Evolutionary conservation across 2,329 filamentous ascomycete genomes (phyloP).

Genomic region (Pezicula neosporulosa): DNA sequence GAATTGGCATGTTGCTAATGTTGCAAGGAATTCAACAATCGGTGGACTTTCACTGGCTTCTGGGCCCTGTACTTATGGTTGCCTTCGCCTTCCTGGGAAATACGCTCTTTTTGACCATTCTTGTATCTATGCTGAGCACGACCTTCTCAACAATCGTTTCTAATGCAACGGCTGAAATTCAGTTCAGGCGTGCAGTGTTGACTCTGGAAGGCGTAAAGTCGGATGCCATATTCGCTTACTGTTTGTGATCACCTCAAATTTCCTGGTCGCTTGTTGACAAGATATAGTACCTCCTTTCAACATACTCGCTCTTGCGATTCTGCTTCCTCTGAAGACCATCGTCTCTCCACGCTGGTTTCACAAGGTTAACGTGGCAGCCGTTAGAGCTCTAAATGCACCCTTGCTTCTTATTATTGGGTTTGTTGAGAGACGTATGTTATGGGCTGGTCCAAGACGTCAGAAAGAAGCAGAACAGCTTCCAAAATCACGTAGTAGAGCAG

Average conservation of each 20-base stretch:
- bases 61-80: conserved; percentile 78
- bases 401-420: conserved; percentile 68
- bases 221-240: conserved; percentile 77
- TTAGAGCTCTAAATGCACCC: conserved; percentile 72
- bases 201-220: conserved; percentile 85
- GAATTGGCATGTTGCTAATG: not conserved
- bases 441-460: conserved; percentile 35
- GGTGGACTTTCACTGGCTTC: conserved; percentile 71
- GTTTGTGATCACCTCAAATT: not conserved
- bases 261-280: not conserved
- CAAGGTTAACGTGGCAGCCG: conserved; percentile 78
- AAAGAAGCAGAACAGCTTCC: conserved; percentile 20
- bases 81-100: conserved; percentile 84
- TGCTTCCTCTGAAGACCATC: conserved; percentile 76
- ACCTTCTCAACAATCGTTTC: conserved; percentile 76
- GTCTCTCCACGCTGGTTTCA: conserved; percentile 83
- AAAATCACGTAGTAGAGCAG: conserved; percentile 9
- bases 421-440: conserved; percentile 67
- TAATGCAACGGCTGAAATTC: conserved; percentile 79
- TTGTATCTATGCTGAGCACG: conserved; percentile 83
- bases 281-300: conserved; percentile 67
- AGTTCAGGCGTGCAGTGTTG: conserved; percentile 75
- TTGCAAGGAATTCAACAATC: conserved; percentile 45
- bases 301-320: conserved; percentile 68
- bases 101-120: conserved; percentile 82